Conservation (phyloP, 352 stramenopile species). For the Phytophthora sojae region DNA sequence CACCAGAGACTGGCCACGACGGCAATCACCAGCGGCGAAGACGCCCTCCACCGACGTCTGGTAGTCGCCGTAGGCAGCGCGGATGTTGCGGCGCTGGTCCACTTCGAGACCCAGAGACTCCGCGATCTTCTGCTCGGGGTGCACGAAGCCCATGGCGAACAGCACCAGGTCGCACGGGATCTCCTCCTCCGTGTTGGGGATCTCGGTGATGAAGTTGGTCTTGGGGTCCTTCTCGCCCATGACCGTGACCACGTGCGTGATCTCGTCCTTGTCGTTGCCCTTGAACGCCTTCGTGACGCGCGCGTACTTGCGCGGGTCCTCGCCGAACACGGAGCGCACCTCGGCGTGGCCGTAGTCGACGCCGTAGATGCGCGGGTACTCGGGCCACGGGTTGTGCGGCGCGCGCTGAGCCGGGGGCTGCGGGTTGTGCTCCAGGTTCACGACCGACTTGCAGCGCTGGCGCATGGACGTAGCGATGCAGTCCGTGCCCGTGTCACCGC, state of each 20-base stretch:
- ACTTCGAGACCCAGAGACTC: slow-evolving; percentile 91
- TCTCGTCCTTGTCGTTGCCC: slow-evolving; percentile 74
- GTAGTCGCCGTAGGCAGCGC: slow-evolving; percentile 94
- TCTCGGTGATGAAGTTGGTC: slow-evolving; percentile 73
- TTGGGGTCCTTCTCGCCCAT: slow-evolving; percentile 63
- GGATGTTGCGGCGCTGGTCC: slow-evolving; percentile 95
- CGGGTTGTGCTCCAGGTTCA: slow-evolving; percentile 97
- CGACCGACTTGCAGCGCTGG: slow-evolving; percentile 95
- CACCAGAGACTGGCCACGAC: slow-evolving; percentile 96
- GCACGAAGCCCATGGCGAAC: slow-evolving; percentile 98
- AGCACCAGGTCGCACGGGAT: slow-evolving; percentile 95
- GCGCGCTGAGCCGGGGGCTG: slow-evolving; percentile 91
- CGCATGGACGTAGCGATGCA: slow-evolving; percentile 99
- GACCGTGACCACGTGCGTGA: slow-evolving; percentile 81
- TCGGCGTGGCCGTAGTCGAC: slow-evolving; percentile 99
- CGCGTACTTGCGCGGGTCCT: slow-evolving; percentile 91
- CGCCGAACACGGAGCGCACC: slow-evolving; percentile 91
- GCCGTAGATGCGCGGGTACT: slow-evolving; percentile 97
- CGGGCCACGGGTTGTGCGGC: slow-evolving; percentile 96
- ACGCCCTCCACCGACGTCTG: slow-evolving; percentile 95
- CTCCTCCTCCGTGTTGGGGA: slow-evolving; percentile 92
- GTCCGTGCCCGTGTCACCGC: slow-evolving; percentile 97
- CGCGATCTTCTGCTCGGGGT: slow-evolving; percentile 93
- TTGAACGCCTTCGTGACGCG: slow-evolving; percentile 82
- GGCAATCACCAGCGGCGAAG: slow-evolving; percentile 98